Conservation (phyloP, 306 rosid genomes). For the Begonia masoniana region DNA sequence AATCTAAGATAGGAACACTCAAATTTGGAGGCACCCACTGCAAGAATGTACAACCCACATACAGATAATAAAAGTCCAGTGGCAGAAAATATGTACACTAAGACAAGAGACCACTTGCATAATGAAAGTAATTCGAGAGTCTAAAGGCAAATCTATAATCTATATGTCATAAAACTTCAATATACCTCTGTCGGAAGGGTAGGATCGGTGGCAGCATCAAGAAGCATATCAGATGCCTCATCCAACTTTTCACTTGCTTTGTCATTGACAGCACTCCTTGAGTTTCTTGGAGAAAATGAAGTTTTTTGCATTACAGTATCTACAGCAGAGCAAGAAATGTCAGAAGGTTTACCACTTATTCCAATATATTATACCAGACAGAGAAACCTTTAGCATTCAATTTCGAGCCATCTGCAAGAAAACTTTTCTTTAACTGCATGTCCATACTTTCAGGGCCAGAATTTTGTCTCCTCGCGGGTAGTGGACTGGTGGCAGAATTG, state of each 20-base stretch:
- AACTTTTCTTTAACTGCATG: constrained; percentile 35
- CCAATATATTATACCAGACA: constrained; percentile 26
- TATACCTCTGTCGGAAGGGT: constrained; percentile 82
- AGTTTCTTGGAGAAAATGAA: constrained; percentile 28
- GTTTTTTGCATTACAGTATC: constrained; percentile 29
- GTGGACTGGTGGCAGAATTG: constrained; percentile 26
- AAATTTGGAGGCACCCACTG: constrained; percentile 99
- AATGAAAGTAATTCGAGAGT: constrained; percentile 2
- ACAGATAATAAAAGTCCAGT: constrained; percentile 14
- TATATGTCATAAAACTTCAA: not conserved
- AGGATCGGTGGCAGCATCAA: constrained; percentile 43
- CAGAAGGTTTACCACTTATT: constrained; percentile 24
- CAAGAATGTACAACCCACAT: constrained; percentile 13
- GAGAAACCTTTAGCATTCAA: constrained; percentile 43
- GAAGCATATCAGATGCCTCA: constrained; percentile 32
- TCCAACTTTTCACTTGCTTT: constrained; percentile 23
- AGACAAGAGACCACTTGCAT: not conserved
- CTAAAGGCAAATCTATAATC: not conserved
- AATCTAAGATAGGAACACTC: constrained; percentile 72
- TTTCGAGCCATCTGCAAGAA: constrained; percentile 31
- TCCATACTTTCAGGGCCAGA: constrained; percentile 35
- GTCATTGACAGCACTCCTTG: constrained; percentile 28
- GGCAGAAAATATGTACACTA: not conserved
- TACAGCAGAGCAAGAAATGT: constrained; percentile 26
- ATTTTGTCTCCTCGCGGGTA: constrained; percentile 31